These are phyloP conservation scores for Phoma sp. DNA, from an alignment of 2,329 filamentous ascomycete species.

Conservation along the genomic window DNA sequence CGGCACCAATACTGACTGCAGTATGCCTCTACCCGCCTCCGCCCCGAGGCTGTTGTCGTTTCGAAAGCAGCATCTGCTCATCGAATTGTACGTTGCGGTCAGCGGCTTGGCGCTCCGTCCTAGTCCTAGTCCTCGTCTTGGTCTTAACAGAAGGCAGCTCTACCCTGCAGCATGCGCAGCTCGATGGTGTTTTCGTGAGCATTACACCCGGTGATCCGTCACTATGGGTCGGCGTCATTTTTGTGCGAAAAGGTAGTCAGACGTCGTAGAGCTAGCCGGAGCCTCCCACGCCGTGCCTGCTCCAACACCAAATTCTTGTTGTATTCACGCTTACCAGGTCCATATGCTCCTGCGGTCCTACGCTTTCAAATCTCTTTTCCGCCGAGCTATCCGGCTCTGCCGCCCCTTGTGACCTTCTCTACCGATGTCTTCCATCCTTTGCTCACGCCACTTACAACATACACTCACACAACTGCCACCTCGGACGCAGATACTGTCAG, in stretches of 20 bases:
- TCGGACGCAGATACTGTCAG: conserved; percentile 80
- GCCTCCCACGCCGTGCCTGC: conserved; percentile 15
- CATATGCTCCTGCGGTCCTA: conserved; percentile 84
- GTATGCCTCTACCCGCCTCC: conserved; percentile 16
- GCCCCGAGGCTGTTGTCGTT: conserved; percentile 53
- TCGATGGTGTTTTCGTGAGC: conserved; percentile 84
- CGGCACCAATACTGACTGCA: conserved; percentile 8
- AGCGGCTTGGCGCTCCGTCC: conserved; percentile 18
- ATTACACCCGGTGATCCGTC: conserved; percentile 80
- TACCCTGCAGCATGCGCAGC: conserved; percentile 80
- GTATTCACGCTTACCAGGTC: conserved; percentile 64
- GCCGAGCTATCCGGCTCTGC: conserved; percentile 75
- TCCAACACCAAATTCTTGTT: conserved; percentile 2
- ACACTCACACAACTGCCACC: conserved; percentile 81
- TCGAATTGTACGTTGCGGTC: conserved; percentile 73
- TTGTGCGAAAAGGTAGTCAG: conserved; percentile 78
- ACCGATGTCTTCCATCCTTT: conserved; percentile 96
- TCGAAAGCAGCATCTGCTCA: conserved; percentile 75
- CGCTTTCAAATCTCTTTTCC: conserved; percentile 92
- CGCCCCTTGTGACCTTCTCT: conserved; percentile 84
- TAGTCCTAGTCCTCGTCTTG: too few species aligned
- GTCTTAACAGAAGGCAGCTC: conserved; percentile 61
- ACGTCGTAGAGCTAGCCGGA: conserved; percentile 22
- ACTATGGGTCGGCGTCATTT: conserved; percentile 89
- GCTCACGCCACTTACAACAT: conserved; percentile 90